phyloP scores from a whole-genome alignment of 257 asterid genomes.

The Scutellaria galericulata region DNA sequence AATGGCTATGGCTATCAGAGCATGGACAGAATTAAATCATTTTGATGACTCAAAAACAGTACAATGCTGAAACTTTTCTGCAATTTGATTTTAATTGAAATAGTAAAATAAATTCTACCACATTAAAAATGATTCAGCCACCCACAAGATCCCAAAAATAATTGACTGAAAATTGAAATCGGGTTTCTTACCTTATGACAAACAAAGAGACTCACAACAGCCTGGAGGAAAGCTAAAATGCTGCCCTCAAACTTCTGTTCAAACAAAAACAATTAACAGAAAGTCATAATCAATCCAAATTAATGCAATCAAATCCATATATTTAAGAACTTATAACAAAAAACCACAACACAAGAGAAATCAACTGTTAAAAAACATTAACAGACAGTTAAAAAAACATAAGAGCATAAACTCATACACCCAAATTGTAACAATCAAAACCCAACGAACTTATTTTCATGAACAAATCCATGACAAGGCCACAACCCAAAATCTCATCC shows the following conservation, averaged over 20 bases:
- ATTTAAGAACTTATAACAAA: background rate
- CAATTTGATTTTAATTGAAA: background rate
- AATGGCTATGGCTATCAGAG: background rate
- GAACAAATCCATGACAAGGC: background rate
- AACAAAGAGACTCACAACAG: conserved; percentile 27
- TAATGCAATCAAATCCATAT: conserved; percentile 7
- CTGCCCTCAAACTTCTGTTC: conserved; percentile 33
- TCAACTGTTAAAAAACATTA: background rate
- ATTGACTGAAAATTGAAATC: conserved; percentile 33
- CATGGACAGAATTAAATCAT: background rate
- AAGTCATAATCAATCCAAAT: background rate
- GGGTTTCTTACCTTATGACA: conserved; percentile 83
- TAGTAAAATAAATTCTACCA: conserved; percentile 7
- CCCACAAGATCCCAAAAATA: background rate
- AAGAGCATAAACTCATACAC: background rate
- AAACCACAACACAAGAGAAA: background rate
- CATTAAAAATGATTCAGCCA: background rate
- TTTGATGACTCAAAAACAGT: background rate
- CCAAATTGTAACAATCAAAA: background rate
- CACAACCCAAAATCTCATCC: background rate
- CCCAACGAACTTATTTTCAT: background rate
- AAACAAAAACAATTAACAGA: conserved; percentile 23
- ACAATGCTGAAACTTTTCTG: background rate
- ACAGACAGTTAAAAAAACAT: background rate
- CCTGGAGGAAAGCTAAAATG: conserved; percentile 18